Evolutionary conservation across 768 basidiomycete genomes (phyloP).

Genomic region (Mycena olivaceomarginata): DNA sequence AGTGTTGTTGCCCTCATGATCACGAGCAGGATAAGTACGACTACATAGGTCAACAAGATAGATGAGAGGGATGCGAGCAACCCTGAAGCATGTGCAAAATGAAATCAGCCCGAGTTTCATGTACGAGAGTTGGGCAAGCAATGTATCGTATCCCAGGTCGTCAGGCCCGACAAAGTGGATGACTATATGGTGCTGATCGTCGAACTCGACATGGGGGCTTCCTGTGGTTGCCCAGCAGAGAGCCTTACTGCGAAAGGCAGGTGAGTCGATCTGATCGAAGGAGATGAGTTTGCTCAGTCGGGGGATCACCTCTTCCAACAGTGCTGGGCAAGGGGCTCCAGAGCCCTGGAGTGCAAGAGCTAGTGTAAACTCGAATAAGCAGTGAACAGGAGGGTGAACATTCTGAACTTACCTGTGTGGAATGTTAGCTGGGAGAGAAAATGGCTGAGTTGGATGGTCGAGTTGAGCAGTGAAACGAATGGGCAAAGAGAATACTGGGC

Average conservation of each 20-base stretch:
- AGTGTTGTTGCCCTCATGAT: background rate
- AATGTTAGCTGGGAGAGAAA: no score
- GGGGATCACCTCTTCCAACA: background rate
- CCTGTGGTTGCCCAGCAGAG: background rate
- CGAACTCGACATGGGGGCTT: background rate
- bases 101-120: slow-evolving; percentile 22
- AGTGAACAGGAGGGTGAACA: no score
- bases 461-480: no score
- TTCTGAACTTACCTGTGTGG: no score
- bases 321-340: background rate
- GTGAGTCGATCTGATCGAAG: slow-evolving; percentile 4
- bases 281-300: slow-evolving; percentile 15
- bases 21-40: no score
- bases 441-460: no score
- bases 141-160: background rate
- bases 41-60: slow-evolving; percentile 1
- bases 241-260: slow-evolving; percentile 2
- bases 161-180: slow-evolving; percentile 3
- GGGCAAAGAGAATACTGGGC: no score
- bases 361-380: no score
- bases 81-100: slow-evolving; percentile 23
- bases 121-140: background rate
- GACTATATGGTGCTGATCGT: background rate
- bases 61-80: slow-evolving; percentile 22
- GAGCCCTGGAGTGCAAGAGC: background rate